These are phyloP conservation scores for Fusarium robinianum DNA, from an alignment of 2,329 filamentous ascomycete genomes.

Conservation along the genomic window DNA sequence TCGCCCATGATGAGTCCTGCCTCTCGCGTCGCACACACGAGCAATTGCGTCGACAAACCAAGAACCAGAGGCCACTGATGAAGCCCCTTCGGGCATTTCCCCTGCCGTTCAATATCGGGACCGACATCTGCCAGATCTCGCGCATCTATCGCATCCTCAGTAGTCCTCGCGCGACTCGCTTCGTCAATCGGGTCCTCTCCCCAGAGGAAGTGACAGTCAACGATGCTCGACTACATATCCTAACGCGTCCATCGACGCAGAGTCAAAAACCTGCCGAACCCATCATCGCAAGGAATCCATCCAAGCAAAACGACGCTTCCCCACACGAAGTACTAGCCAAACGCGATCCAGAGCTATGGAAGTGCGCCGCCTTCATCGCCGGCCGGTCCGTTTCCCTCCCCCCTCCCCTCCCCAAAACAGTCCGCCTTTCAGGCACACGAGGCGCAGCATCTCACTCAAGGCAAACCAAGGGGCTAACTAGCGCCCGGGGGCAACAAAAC, in stretches of 20 bases:
- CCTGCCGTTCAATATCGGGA: constrained; percentile 71
- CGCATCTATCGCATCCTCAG: constrained; percentile 66
- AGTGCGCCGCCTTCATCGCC: constrained; percentile 43
- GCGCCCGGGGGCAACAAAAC: no score
- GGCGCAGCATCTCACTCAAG: no score
- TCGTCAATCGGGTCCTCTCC: constrained; percentile 54
- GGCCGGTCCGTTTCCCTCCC: constrained; percentile 41
- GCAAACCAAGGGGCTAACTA: no score
- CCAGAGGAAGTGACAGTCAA: constrained; percentile 39
- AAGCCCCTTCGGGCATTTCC: constrained; percentile 57
- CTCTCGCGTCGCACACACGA: not conserved
- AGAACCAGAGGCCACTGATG: constrained; percentile 27
- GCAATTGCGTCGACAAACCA: not conserved
- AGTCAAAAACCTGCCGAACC: not conserved
- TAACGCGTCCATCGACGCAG: constrained; percentile 2
- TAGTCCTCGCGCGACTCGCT: constrained; percentile 47
- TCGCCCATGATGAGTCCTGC: not conserved
- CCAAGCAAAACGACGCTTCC: not conserved
- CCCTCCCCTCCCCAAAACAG: no score
- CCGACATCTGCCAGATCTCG: constrained; percentile 73
- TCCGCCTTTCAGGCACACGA: no score
- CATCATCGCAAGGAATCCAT: not conserved
- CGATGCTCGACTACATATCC: constrained; percentile 29
- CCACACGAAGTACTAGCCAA: constrained; percentile 4
- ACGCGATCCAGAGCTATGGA: constrained; percentile 40